A percentile compares a stretch with the other conserved stretches of the same genome.
Evolutionary conservation across 768 basidiomycete species (phyloP).

Genomic region (Gautieria morchelliformis): DNA sequence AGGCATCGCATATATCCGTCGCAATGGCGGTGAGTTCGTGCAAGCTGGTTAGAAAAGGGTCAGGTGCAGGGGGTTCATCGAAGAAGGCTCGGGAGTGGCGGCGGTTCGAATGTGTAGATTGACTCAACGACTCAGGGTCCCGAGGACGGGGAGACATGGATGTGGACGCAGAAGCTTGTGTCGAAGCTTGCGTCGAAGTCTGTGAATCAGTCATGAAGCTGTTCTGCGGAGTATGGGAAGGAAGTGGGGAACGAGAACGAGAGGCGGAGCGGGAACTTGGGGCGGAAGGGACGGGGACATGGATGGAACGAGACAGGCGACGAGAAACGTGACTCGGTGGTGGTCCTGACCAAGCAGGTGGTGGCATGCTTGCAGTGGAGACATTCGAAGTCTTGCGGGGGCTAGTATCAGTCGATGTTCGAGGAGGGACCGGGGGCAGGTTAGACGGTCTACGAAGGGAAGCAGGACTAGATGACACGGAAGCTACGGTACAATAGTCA

Average conservation of each 20-base stretch:
- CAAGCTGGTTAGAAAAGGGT: slow-evolving; percentile 82
- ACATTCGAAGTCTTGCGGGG: slow-evolving; percentile 53
- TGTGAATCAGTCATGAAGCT: slow-evolving; percentile 41
- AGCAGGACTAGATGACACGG: slow-evolving; percentile 59
- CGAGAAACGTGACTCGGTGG: slow-evolving; percentile 45
- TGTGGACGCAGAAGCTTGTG: slow-evolving; percentile 19
- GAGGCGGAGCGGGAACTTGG: slow-evolving; percentile 91
- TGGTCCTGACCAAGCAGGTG: slow-evolving; percentile 47
- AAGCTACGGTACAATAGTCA: slow-evolving; percentile 42
- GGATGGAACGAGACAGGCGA: slow-evolving; percentile 77
- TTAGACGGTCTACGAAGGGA: slow-evolving; percentile 58
- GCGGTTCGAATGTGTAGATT: slow-evolving; percentile 40
- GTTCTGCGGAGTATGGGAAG: slow-evolving; percentile 47
- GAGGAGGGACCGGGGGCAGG: slow-evolving; percentile 45
- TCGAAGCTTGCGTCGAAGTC: slow-evolving; percentile 15
- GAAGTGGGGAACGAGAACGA: slow-evolving; percentile 87
- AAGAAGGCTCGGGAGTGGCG: slow-evolving; percentile 76
- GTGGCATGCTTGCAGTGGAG: slow-evolving; percentile 23
- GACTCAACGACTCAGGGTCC: slow-evolving; percentile 8
- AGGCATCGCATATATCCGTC: slow-evolving; percentile 88
- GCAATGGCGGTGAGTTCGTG: slow-evolving; percentile 91
- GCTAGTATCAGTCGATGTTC: slow-evolving; percentile 51
- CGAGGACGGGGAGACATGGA: slow-evolving; percentile 15
- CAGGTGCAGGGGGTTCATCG: slow-evolving; percentile 59
- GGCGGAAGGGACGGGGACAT: slow-evolving; percentile 64